Evolutionary conservation across 2,329 filamentous ascomycete genomes (phyloP).

Genomic region (Pyrenochaeta sp.): DNA sequence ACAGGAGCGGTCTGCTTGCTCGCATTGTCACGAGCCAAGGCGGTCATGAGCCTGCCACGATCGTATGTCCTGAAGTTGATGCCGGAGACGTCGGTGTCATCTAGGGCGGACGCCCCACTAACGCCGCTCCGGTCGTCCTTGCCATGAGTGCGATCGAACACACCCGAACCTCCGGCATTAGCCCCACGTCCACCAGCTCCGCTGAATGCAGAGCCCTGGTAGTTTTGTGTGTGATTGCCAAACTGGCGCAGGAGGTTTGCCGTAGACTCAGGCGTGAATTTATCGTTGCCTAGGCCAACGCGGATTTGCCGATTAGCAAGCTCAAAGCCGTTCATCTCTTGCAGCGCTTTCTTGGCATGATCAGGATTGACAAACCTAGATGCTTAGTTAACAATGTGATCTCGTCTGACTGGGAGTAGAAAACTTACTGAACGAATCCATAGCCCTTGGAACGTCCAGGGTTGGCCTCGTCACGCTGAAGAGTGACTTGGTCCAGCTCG

Average conservation of each 20-base stretch:
- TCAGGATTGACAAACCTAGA: constrained; percentile 87
- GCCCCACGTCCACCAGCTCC: constrained; percentile 87
- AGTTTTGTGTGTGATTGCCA: constrained; percentile 68
- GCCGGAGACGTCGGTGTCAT: constrained; percentile 96
- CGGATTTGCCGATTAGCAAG: constrained; percentile 96
- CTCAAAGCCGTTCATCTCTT: constrained; percentile 99
- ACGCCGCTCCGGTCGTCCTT: constrained; percentile 89
- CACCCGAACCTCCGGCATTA: constrained; percentile 74
- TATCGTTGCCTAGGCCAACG: constrained; percentile 99
- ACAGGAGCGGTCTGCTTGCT: constrained; percentile 80
- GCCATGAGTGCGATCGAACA: constrained; percentile 89
- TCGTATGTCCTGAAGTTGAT: constrained; percentile 99
- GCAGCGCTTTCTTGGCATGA: constrained; percentile 90
- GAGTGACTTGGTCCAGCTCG: constrained; percentile 94
- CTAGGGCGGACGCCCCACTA: constrained; percentile 89
- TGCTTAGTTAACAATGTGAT: too few relatives aligned
- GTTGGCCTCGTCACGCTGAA: constrained; percentile 92
- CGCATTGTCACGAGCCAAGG: constrained; percentile 78
- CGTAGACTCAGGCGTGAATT: constrained; percentile 97
- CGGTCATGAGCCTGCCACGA: constrained; percentile 97
- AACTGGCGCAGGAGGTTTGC: constrained; percentile 91
- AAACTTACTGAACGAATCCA: constrained; percentile 98
- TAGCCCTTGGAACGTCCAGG: constrained; percentile 72
- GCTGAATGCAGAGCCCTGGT: constrained; percentile 90
- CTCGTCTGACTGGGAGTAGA: too few relatives aligned